Evolutionary conservation across 495 filamentous ascomycete species (phyloP).

Genomic region (Penicillium antarcticum): DNA sequence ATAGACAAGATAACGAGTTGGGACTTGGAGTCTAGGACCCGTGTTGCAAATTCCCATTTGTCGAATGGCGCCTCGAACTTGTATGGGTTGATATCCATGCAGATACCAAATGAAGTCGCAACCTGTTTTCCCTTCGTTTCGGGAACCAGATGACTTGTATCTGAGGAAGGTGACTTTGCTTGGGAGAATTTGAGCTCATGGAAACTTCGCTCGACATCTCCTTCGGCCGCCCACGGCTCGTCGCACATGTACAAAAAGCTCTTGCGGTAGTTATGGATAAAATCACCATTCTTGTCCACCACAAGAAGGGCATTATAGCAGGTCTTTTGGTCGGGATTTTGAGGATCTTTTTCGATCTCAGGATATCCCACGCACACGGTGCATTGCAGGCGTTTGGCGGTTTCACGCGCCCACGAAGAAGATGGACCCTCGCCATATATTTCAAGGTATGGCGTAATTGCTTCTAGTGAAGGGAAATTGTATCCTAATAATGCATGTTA

Average conservation of each 20-base stretch:
- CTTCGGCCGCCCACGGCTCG: slow-evolving; percentile 85
- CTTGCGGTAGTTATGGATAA: slow-evolving; percentile 84
- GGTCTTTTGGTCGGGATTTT: slow-evolving; percentile 24
- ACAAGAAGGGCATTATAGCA: slow-evolving; percentile 83
- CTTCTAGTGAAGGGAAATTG: slow-evolving; percentile 76
- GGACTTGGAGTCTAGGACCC: slow-evolving; percentile 61
- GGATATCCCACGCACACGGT: slow-evolving; percentile 89
- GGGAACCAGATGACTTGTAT: not conserved
- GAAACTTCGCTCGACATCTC: slow-evolving; percentile 53
- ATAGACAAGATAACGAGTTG: slow-evolving; percentile 78
- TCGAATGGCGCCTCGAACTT: slow-evolving; percentile 73
- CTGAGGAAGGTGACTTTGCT: not conserved
- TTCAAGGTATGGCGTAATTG: slow-evolving; percentile 82
- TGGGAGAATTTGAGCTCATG: slow-evolving; percentile 31
- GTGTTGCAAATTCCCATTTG: slow-evolving; percentile 82
- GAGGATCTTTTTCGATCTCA: slow-evolving; percentile 47
- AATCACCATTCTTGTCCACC: slow-evolving; percentile 67
- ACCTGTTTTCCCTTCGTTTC: slow-evolving; percentile 20
- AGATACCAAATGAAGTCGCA: slow-evolving; percentile 79
- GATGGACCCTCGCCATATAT: slow-evolving; percentile 68
- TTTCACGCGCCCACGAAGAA: slow-evolving; percentile 74
- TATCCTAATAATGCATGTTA: slow-evolving; percentile 72
- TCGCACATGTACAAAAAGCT: slow-evolving; percentile 87
- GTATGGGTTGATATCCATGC: slow-evolving; percentile 73
- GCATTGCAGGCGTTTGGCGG: slow-evolving; percentile 69